Conservation (phyloP, 352 stramenopile species). For the Pythium phragmiticola region DNA sequence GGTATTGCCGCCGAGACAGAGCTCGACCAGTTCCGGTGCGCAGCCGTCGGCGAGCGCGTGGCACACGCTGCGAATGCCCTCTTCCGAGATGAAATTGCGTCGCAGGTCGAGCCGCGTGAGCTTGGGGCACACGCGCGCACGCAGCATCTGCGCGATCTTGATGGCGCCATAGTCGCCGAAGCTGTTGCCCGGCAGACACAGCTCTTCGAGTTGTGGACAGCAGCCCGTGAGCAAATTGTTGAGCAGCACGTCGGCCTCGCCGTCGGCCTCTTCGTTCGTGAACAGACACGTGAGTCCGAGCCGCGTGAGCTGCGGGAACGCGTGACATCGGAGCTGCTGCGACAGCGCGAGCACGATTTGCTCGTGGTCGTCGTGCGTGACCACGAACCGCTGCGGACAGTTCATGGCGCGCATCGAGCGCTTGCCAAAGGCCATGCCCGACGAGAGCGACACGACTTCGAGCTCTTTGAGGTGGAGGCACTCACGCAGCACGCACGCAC, state of each 20-base stretch:
- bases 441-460: conserved; percentile 78
- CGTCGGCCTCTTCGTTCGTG: conserved; percentile 85
- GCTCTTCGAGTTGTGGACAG: conserved; percentile 72
- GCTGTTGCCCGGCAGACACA: conserved; percentile 82
- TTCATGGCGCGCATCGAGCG: conserved; percentile 83
- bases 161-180: conserved; percentile 82
- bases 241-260: conserved; percentile 77
- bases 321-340: conserved; percentile 57
- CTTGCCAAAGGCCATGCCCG: conserved; percentile 81
- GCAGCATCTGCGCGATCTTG: conserved; percentile 82
- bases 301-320: conserved; percentile 53
- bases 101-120: conserved; percentile 77
- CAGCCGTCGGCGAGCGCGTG: conserved; percentile 70
- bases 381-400: conserved; percentile 83
- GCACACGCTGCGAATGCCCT: conserved; percentile 70
- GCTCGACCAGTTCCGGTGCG: conserved; percentile 61
- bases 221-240: conserved; percentile 79
- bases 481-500: conserved; percentile 49
- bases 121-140: conserved; percentile 70
- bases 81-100: conserved; percentile 85
- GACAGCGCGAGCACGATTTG: conserved; percentile 78
- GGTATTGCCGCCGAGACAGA: conserved; percentile 81
- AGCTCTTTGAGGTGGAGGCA: conserved; percentile 68
- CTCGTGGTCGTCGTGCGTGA: conserved; percentile 87
- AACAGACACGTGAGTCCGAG: conserved; percentile 81